Base-by-base conservation (phyloP, 2,329 filamentous ascomycete species). In the Colletotrichum graminicola region DNA sequence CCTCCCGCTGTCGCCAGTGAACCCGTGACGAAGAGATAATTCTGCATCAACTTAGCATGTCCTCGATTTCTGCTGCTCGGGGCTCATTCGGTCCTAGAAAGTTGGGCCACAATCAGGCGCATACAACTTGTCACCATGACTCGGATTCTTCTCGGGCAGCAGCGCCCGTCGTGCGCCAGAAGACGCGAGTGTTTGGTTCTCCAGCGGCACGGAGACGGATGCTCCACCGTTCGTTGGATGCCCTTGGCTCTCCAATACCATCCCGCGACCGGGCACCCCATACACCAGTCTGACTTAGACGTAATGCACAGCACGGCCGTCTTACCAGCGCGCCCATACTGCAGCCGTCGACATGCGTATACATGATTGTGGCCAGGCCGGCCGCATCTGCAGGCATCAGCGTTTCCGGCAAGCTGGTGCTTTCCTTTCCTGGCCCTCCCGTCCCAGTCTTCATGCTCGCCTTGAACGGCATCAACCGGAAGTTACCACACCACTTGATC, bases 81-180 rank as follows among this genome's bases (percentile, higher is more conserved):
- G 26, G 21, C 12, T 23, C 56, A 10, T n/a, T 56, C 47, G 47
- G 54, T 47, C n/a, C 23, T 36, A 45, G 45, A 45, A 23, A 26
- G 43, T 69, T 61, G 69, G 69, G 59, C 60, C 54, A 72, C 54
- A 69, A 56, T 64, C 47, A 69, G 69, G 66, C 65, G 63, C 69
- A 55, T 23, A 26, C 21, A 51, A 39, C 8, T 61, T 63, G 51
- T 62, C 51, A 71, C 57, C 41, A 62, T 54, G 68, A 59, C 57
- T 67, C 64, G 45, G 52, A 8, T 62, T 63, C 54, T 51, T 67
- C 36, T 62, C 51, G 36, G 36, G 55, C n/a, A 55, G 29, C 54
- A 60, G 29, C 21, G 36, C 32, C 54, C 39, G 49, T 64, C 69
- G 45, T 47, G 32, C 49, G 63, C 55, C 54, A 69, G 16, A 61